Percentiles rank a stretch among this genome's conserved stretches.
Evolutionary conservation across 148 eudicot genomes (phyloP).

Genomic region (Linanthus parryae): DNA sequence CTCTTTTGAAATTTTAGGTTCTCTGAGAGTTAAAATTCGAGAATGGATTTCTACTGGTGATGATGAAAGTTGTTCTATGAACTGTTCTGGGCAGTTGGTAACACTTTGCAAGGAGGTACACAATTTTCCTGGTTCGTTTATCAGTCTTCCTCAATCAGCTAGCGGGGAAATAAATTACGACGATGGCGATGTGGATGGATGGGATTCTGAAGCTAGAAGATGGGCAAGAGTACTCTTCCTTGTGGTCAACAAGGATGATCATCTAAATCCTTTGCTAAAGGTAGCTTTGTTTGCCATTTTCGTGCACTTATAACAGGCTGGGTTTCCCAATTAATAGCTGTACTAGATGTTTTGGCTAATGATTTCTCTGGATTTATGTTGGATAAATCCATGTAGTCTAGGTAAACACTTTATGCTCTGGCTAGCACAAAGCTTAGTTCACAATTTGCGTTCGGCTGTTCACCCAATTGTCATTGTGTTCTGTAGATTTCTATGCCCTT

Average conservation of each 20-base stretch:
- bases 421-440: too few species aligned
- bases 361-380: too few species aligned
- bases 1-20: constrained; percentile 34
- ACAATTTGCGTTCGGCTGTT: too few species aligned
- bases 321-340: too few species aligned
- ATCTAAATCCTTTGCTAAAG: constrained; percentile 46
- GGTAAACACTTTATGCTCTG: too few species aligned
- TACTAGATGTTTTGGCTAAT: too few species aligned
- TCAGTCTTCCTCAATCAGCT: constrained; percentile 17
- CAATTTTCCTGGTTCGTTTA: constrained; percentile 45
- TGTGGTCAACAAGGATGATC: constrained; percentile 38
- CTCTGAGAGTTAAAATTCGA: constrained; percentile 47
- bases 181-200: constrained; percentile 74
- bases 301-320: too few species aligned
- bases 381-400: too few species aligned
- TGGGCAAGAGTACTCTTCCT: constrained; percentile 90
- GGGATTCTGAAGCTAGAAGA: constrained; percentile 74
- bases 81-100: constrained; percentile 17
- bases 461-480: too few species aligned
- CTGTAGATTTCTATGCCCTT: too few species aligned
- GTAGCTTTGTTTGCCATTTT: constrained; percentile 30
- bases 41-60: constrained; percentile 53
- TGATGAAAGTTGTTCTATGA: constrained; percentile 16
- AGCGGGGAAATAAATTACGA: constrained; percentile 32
- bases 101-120: constrained; percentile 37